These are phyloP conservation scores for Globisporangium parvum DNA, from an alignment of 352 stramenopile species.

Conservation along the genomic window DNA sequence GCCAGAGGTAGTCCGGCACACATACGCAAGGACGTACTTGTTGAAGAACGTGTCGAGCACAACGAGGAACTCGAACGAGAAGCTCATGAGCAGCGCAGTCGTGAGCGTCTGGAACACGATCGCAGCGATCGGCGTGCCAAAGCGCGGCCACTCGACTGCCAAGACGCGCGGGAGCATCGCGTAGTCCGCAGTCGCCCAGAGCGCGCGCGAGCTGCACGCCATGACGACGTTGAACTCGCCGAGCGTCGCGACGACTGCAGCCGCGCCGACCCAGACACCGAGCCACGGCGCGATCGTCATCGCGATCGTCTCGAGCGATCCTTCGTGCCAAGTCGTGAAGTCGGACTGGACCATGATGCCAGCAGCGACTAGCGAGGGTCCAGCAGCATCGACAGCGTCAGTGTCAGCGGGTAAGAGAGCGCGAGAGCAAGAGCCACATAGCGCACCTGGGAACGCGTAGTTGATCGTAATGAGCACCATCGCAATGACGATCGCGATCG, in stretches of 20 bases:
- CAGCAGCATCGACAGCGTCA: neutral
- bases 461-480: conserved; percentile 83
- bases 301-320: conserved; percentile 68
- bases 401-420: neutral
- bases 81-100: conserved; percentile 78
- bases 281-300: conserved; percentile 70
- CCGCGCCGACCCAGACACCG: conserved; percentile 73
- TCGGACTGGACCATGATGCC: conserved; percentile 77
- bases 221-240: conserved; percentile 87
- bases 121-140: conserved; percentile 70
- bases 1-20: too few relatives aligned
- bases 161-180: conserved; percentile 75
- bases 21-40: conserved; percentile 43
- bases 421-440: neutral
- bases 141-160: conserved; percentile 61
- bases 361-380: conserved; percentile 32
- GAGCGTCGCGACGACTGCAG: conserved; percentile 69
- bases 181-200: conserved; percentile 81
- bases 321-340: conserved; percentile 64
- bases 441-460: conserved; percentile 68
- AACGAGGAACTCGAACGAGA: conserved; percentile 78
- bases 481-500: conserved; percentile 77
- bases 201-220: conserved; percentile 70
- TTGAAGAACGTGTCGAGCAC: conserved; percentile 86
- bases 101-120: conserved; percentile 73